Conservation (phyloP, 129 eudicot species). For the Helianthus tuberosus region DNA sequence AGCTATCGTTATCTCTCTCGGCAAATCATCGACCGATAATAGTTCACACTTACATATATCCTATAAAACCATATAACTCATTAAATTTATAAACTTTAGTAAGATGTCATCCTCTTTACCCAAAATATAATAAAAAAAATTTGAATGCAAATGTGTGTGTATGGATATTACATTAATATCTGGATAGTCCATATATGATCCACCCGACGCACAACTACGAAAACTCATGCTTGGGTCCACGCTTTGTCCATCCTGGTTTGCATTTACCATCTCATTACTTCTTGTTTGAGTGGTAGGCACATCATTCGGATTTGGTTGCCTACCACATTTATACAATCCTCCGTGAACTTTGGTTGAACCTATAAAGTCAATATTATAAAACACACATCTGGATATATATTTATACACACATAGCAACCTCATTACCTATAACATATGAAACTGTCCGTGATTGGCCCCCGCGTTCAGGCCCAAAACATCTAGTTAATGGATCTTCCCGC, state of each 20-base stretch:
- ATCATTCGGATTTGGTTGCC: neutral
- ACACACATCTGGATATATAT: too few species aligned
- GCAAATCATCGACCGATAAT: neutral
- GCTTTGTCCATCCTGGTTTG: too few species aligned
- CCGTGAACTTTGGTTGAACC: neutral
- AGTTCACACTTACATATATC: neutral
- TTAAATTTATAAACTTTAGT: too few species aligned
- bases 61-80: neutral
- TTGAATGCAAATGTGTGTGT: neutral
- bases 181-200: neutral
- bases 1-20: neutral
- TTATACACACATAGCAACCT: too few species aligned
- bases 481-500: neutral
- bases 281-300: neutral
- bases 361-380: too few species aligned
- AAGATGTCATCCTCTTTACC: neutral
- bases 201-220: neutral
- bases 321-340: neutral
- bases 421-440: too few species aligned
- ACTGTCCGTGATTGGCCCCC: too few species aligned
- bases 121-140: too few species aligned
- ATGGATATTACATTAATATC: neutral
- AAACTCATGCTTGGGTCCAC: neutral
- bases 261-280: neutral
- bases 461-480: neutral